Evolutionary conservation across 2,329 filamentous ascomycete species (phyloP).

Genomic region (Trichoderma sp.): DNA sequence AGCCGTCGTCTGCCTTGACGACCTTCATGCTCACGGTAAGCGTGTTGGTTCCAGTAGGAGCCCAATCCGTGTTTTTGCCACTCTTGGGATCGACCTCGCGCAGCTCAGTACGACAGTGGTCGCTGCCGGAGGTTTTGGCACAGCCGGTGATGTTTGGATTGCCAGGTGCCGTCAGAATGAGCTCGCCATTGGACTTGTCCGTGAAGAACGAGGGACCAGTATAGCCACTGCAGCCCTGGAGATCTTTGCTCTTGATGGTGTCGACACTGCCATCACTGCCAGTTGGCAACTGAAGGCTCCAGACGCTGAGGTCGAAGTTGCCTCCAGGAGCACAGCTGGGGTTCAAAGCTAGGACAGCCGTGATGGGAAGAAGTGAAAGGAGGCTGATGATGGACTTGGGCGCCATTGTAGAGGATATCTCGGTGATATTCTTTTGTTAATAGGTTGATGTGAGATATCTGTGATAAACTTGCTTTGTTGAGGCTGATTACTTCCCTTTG

Average conservation of each 20-base stretch:
- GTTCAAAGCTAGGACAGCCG: slow-evolving; percentile 12
- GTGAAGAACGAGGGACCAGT: slow-evolving; percentile 39
- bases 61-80: slow-evolving; percentile 35
- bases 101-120: slow-evolving; percentile 46
- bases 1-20: slow-evolving; percentile 39
- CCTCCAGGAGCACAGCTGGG: slow-evolving; percentile 25
- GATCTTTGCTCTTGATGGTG: slow-evolving; percentile 33
- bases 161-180: slow-evolving; percentile 44
- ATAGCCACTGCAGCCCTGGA: slow-evolving; percentile 41
- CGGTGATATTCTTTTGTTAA: neutral
- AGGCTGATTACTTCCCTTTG: neutral
- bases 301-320: slow-evolving; percentile 38
- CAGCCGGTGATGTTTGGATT: slow-evolving; percentile 36
- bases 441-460: neutral
- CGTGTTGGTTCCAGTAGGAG: slow-evolving; percentile 19
- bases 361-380: neutral
- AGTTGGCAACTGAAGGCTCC: slow-evolving; percentile 43
- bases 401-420: neutral
- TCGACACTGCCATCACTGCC: slow-evolving; percentile 28
- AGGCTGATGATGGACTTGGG: slow-evolving; percentile 2
- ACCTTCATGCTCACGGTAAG: slow-evolving; percentile 30
- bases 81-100: slow-evolving; percentile 37
- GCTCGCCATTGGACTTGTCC: slow-evolving; percentile 33
- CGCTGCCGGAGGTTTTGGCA: slow-evolving; percentile 42
- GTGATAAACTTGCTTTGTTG: neutral